phyloP scores from a whole-genome alignment of 495 filamentous ascomycete genomes.

The Penicillium pulvis region DNA sequence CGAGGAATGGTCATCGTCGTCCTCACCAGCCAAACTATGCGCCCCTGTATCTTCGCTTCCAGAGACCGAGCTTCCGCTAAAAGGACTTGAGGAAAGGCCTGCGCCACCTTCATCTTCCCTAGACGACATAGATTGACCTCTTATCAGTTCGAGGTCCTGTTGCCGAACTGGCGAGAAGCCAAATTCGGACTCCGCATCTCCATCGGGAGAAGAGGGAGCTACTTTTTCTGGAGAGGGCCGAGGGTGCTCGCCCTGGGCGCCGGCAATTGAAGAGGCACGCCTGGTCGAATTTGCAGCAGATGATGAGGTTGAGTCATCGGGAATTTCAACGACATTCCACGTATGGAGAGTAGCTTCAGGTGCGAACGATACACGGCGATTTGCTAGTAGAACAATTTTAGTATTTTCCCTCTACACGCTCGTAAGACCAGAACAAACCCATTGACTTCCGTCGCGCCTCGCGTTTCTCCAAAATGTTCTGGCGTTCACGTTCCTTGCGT shows the following conservation, averaged over 20 bases:
- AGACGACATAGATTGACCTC: slow-evolving; percentile 22
- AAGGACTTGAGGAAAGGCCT: slow-evolving; percentile 77
- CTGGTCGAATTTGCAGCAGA: slow-evolving; percentile 73
- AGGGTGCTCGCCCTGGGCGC: slow-evolving; percentile 44
- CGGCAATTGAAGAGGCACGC: slow-evolving; percentile 63
- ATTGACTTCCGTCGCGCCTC: slow-evolving; percentile 91
- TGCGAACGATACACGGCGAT: slow-evolving; percentile 94
- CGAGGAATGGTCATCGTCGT: slow-evolving; percentile 51
- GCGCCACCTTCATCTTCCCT: slow-evolving; percentile 31
- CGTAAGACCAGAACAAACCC: slow-evolving; percentile 34
- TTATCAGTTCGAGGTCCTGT: slow-evolving; percentile 61
- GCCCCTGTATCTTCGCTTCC: slow-evolving; percentile 58
- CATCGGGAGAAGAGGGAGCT: slow-evolving; percentile 66
- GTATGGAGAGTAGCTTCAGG: slow-evolving; percentile 97
- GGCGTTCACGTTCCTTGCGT: slow-evolving; percentile 62
- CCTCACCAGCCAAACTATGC: slow-evolving; percentile 53
- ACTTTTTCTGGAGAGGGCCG: slow-evolving; percentile 54
- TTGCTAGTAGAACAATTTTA: slow-evolving; percentile 48
- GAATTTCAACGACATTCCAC: slow-evolving; percentile 91
- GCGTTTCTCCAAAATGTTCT: slow-evolving; percentile 68
- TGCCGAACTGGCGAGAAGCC: slow-evolving; percentile 70
- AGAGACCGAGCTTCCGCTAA: slow-evolving; percentile 64
- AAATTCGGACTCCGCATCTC: slow-evolving; percentile 59
- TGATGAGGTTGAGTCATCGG: slow-evolving; percentile 83
- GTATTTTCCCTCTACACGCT: background rate